These are phyloP conservation scores for Coemansia sp. DNA, from an alignment of 192 early-diverging fungal species.

Conservation along the genomic window DNA sequence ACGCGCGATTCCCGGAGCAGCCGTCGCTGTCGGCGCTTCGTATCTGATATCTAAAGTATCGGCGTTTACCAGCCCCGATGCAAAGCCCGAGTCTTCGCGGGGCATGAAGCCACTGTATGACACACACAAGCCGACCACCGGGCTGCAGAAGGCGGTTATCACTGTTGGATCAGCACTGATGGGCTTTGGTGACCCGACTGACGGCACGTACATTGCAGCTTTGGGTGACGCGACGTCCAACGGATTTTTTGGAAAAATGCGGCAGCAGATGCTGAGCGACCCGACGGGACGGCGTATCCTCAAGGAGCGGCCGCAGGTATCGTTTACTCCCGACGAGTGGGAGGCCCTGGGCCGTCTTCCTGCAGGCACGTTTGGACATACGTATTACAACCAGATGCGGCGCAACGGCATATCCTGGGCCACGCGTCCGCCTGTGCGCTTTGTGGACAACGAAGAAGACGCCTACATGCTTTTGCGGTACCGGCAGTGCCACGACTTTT, in stretches of 20 bases:
- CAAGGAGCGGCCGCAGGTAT: slow-evolving; percentile 75
- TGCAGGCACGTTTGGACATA: slow-evolving; percentile 76
- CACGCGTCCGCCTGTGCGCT: slow-evolving; percentile 76
- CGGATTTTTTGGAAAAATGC: slow-evolving; percentile 64
- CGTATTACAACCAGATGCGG: slow-evolving; percentile 83
- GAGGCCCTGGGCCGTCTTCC: slow-evolving; percentile 59
- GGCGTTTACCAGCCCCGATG: slow-evolving; percentile 50
- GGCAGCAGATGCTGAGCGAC: slow-evolving; percentile 75
- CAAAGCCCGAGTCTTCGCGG: slow-evolving; percentile 26
- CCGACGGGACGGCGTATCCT: slow-evolving; percentile 79
- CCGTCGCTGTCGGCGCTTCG: slow-evolving; percentile 24
- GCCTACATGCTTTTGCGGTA: slow-evolving; percentile 94
- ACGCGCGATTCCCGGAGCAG: slow-evolving; percentile 24
- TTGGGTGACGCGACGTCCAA: slow-evolving; percentile 88
- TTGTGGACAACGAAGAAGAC: slow-evolving; percentile 85
- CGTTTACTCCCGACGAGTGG: slow-evolving; percentile 66
- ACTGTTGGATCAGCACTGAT: slow-evolving; percentile 75
- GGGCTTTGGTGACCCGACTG: slow-evolving; percentile 71
- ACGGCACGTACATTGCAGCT: slow-evolving; percentile 49
- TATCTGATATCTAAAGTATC: slow-evolving; percentile 24
- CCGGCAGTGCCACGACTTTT: slow-evolving; percentile 93
- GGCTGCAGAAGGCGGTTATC: slow-evolving; percentile 59
- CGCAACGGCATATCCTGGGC: slow-evolving; percentile 77
- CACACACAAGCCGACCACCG: slow-evolving; percentile 64
- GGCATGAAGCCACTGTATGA: slow-evolving; percentile 54